Evolutionary conservation across 2,329 filamentous ascomycete species (phyloP), one percentile per base, ranked within the genome.

Genomic region (Fusarium sulawesiense): DNA sequence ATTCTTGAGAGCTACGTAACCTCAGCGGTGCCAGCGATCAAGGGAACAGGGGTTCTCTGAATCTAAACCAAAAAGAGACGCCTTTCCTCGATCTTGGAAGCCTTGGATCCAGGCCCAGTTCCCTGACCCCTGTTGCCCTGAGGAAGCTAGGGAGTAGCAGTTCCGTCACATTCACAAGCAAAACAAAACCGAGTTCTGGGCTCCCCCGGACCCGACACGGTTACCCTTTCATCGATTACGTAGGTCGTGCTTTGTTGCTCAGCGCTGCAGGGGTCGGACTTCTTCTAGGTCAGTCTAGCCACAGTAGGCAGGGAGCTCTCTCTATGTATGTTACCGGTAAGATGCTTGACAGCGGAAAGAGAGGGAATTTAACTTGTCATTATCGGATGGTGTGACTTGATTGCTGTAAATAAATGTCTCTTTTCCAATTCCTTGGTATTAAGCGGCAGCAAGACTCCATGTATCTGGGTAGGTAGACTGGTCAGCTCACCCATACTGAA

Each of bases 191-290:
- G 59, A 55, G 40, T 34, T 53, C 32, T 45, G 42, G 56, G 41
- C 56, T 63, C 48, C 69, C 68, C 70, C 60, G 32, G 70, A 71
- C 70, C 60, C 16, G 41, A 23, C 41, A 23, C 41, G 13, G 41
- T 44, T 44, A 44, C 41, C 41, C 21, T 44, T 27, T n/a, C 53
- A 73, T 70, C 61, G 34, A 72, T 73, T 73, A 73, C 71, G 71
- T 72, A 73, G 65, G 50, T 67, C 30, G 50, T 64, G 44, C 30
- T 60, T 30, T 49, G 60, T 53, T 66, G 44, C 64, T 73, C 71
- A 73, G 71, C 71, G 47, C 57, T 48, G 57, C 71, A 73, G 71
- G 71, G 71, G 71, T 56, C 50, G 57, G 42, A 61, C 49, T 21
- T 53, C 40, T 56, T 53, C 13, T 23, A 44, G 56, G 34, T n/a